Conservation (phyloP, 352 stramenopile species). For the Pythium utonaiense region DNA sequence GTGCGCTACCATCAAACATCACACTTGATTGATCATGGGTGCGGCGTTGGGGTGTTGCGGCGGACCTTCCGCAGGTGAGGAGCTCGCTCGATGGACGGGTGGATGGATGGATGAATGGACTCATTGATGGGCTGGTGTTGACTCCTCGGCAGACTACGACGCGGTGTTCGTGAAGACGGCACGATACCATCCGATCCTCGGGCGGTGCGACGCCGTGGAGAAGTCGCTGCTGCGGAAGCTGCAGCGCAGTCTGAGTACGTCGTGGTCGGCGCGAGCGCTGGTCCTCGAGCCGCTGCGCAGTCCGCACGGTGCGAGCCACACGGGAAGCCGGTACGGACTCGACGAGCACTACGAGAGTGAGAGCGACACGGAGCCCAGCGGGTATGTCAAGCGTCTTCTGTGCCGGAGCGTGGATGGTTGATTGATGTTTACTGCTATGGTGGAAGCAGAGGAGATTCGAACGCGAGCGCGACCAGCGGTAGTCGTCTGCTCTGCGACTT, state of each 20-base stretch:
- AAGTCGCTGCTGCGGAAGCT: constrained; percentile 49
- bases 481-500: constrained; percentile 76
- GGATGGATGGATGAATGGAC: neutral
- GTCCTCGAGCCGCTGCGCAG: constrained; percentile 5
- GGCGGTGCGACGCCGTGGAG: constrained; percentile 21
- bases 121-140: constrained; percentile 8
- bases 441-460: constrained; percentile 11
- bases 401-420: no score
- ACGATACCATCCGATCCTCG: constrained; percentile 23
- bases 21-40: constrained; percentile 35
- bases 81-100: neutral
- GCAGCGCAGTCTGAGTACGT: constrained; percentile 46
- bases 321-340: constrained; percentile 7
- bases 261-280: constrained; percentile 20
- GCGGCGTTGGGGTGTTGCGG: constrained; percentile 56
- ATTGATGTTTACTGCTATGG: neutral
- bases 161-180: constrained; percentile 16
- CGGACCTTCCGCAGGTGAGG: constrained; percentile 20
- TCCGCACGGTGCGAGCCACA: constrained; percentile 4
- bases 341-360: constrained; percentile 23
- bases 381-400: neutral
- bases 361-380: constrained; percentile 15
- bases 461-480: constrained; percentile 51
- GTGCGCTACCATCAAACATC: neutral
- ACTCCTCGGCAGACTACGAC: constrained; percentile 9